phyloP scores from a whole-genome alignment of 768 basidiomycete genomes.

The Macrolepiota albuminosa region DNA sequence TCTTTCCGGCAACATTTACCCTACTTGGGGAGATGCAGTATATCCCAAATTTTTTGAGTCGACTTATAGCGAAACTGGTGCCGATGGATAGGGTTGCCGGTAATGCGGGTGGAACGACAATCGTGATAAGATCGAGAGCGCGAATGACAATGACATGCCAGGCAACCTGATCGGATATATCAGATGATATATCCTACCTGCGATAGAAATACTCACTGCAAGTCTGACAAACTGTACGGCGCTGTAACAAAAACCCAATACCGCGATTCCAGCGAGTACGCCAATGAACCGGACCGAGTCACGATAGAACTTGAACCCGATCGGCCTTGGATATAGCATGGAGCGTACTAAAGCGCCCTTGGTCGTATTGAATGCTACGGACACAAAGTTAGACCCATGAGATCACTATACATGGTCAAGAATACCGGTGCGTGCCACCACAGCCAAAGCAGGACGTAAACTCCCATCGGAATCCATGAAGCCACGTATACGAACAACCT shows the following conservation, averaged over 20 bases:
- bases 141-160: slow-evolving; percentile 91
- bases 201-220: slow-evolving; percentile 49
- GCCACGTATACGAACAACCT: slow-evolving; percentile 81
- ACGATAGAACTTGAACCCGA: slow-evolving; percentile 98
- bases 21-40: slow-evolving; percentile 96
- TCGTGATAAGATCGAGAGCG: slow-evolving; percentile 91
- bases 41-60: slow-evolving; percentile 82
- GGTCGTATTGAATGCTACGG: slow-evolving; percentile 86
- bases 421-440: slow-evolving; percentile 83
- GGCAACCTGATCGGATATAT: slow-evolving; percentile 47
- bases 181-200: neutral
- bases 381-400: neutral
- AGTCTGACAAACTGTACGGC: slow-evolving; percentile 90
- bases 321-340: slow-evolving; percentile 98
- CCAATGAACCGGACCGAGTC: slow-evolving; percentile 89
- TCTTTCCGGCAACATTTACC: slow-evolving; percentile 92
- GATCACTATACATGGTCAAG: slow-evolving; percentile 7
- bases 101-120: slow-evolving; percentile 95
- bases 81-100: slow-evolving; percentile 97
- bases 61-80: slow-evolving; percentile 88
- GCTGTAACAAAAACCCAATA: slow-evolving; percentile 85
- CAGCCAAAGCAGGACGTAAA: slow-evolving; percentile 63
- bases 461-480: slow-evolving; percentile 46
- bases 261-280: slow-evolving; percentile 88
- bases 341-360: slow-evolving; percentile 94